Base-by-base conservation (phyloP, 352 stramenopile genomes). In the Pythium chondricola region DNA sequence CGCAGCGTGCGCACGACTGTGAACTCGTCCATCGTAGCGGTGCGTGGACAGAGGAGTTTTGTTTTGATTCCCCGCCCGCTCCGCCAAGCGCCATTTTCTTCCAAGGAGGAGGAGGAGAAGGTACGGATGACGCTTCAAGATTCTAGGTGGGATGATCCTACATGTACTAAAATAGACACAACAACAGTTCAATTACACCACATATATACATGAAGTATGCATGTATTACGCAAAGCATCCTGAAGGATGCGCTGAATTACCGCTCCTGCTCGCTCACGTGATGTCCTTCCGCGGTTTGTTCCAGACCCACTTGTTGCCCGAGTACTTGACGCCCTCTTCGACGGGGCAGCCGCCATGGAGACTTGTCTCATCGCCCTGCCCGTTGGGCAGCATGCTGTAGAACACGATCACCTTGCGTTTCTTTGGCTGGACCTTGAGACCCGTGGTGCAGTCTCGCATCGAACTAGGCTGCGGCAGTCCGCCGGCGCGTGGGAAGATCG, bases 251-350 rank as follows among this genome's bases (percentile, higher is more conserved):
- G n/a, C n/a, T n/a, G n/a, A n/a, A n/a, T n/a, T n/a, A n/a, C n/a
- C n/a, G n/a, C n/a, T n/a, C n/a, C 29, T 33, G 13, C 29, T 33
- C 8, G 29, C 29, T 33, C 29, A 57, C 31, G 51, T 46, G n/a
- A 61, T 46, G 13, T 33, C 29, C 7, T 33, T 33, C 7, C 29
- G 14, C 25, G 78, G 72, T 48, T 88, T 88, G 74, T 88, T 88
- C 80, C 80, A 88, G 51, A 91, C 67, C 74, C 79, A 91, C 61
- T 91, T 88, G 70, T 91, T 91, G 41, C 69, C 76, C 6, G 76
- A 85, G 51, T 79, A 72, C 67, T 88, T 88, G 64, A 75, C 69
- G 35, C 77, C 73, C 54, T 88, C 73, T 32, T 84, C 63, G 6
- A 91, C 76, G 2, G 79, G 69, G 26, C 76, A 90, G 31, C 79